Conservation (phyloP, 1,139 yeast species). For the Nakaseomyces nivariensis region DNA sequence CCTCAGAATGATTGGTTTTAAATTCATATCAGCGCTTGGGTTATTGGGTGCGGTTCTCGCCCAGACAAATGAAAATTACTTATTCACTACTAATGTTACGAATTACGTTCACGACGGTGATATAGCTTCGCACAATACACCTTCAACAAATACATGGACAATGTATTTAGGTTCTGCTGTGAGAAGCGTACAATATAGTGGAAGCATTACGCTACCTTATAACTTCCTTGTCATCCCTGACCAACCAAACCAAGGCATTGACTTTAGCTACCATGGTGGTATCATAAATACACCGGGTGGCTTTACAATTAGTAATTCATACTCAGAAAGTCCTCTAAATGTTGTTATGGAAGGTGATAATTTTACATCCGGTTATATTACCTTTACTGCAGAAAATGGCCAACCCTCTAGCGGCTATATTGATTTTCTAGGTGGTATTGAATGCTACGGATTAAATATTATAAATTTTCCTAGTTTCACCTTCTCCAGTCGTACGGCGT, state of each 20-base stretch:
- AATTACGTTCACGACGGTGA: neutral
- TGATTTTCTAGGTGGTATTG: neutral
- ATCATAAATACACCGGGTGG: neutral
- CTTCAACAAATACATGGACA: neutral
- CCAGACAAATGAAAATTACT: neutral
- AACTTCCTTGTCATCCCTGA: neutral
- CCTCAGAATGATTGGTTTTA: no score
- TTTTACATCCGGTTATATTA: neutral
- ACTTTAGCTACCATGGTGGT: neutral
- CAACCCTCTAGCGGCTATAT: neutral
- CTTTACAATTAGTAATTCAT: neutral
- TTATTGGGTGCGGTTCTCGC: neutral
- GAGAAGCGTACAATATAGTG: neutral
- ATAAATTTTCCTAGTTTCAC: neutral
- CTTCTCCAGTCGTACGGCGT: neutral
- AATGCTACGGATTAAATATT: neutral
- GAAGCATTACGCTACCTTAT: neutral
- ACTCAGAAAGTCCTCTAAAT: neutral
- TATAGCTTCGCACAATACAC: neutral
- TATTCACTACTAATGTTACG: neutral
- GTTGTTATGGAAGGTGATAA: neutral
- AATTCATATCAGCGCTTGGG: no score
- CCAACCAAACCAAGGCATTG: neutral
- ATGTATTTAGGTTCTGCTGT: neutral
- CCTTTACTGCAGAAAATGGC: neutral